Evolutionary conservation across 2,329 filamentous ascomycete species (phyloP).

Genomic region (Penicillium psychrosexuale): DNA sequence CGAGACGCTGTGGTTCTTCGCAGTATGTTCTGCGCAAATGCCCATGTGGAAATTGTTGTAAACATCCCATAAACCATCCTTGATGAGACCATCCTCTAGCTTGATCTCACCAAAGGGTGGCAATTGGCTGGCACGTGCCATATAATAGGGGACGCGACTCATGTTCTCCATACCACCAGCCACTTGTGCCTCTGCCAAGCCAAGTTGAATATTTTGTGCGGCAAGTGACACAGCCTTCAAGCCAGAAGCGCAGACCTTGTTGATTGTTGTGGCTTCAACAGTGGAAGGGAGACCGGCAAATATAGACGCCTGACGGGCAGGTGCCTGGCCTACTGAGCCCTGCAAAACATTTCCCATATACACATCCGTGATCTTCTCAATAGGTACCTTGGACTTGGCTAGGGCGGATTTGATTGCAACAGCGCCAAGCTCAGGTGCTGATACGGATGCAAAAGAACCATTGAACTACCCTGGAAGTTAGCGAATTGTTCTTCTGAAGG

Average conservation of each 20-base stretch:
- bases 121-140: conserved; percentile 74
- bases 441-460: conserved; percentile 77
- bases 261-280: conserved; percentile 87
- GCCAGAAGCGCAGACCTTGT: conserved; percentile 96
- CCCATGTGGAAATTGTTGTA: conserved; percentile 99
- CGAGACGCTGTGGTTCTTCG: conserved; percentile 77
- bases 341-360: conserved; percentile 98
- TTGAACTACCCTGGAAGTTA: conserved; percentile 67
- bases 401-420: conserved; percentile 89
- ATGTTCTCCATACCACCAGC: conserved; percentile 99
- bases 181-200: conserved; percentile 80
- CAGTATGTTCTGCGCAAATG: conserved; percentile 91
- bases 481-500: neutral
- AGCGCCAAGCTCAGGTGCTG: conserved; percentile 84
- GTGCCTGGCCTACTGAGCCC: conserved; percentile 79
- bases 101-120: conserved; percentile 84
- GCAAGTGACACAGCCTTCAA: conserved; percentile 88
- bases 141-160: conserved; percentile 88
- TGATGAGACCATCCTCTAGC: conserved; percentile 87
- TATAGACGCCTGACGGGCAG: conserved; percentile 84
- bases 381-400: conserved; percentile 77
- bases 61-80: conserved; percentile 92
- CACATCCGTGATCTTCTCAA: conserved; percentile 79
- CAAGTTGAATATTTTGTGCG: conserved; percentile 91
- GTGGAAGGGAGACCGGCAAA: conserved; percentile 79